Evolutionary conservation across 306 rosid species (phyloP).

Genomic region (Arachis stenosperma): DNA sequence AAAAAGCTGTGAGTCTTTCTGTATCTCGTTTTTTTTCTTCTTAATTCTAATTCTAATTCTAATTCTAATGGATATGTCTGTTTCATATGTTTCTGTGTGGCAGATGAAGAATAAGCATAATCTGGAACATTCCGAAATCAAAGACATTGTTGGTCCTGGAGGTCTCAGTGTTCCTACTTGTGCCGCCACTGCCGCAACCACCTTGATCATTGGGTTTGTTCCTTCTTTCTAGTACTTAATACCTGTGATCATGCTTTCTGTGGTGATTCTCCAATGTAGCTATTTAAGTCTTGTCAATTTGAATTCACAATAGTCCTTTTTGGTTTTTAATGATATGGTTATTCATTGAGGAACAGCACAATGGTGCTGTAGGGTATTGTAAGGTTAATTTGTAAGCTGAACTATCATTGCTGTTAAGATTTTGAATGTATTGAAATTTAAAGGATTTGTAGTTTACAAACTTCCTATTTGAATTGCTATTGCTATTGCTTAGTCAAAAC

Average conservation of each 20-base stretch:
- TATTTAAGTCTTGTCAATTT: background rate
- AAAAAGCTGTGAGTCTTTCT: slow-evolving; percentile 57
- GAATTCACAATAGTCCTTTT: background rate
- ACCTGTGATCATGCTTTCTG: background rate
- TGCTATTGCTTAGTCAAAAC: background rate
- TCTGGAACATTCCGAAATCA: slow-evolving; percentile 63
- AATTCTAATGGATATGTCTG: background rate
- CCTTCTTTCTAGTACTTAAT: slow-evolving; percentile 9
- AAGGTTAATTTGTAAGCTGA: background rate
- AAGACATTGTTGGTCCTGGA: slow-evolving; percentile 59
- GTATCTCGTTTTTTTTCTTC: no score
- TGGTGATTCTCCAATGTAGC: background rate
- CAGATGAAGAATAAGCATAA: slow-evolving; percentile 63
- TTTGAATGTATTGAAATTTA: background rate
- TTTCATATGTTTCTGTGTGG: background rate
- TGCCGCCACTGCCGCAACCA: slow-evolving; percentile 89
- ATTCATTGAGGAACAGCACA: background rate
- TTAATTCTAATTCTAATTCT: no score
- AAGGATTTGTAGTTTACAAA: background rate
- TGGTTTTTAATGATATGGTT: background rate
- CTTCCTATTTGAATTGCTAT: background rate
- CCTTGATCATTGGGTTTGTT: slow-evolving; percentile 82
- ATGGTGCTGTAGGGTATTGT: background rate
- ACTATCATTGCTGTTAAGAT: background rate
- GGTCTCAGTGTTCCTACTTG: slow-evolving; percentile 63